Conservation (phyloP, 306 rosid species). For the Cyamopsis tetragonoloba region DNA sequence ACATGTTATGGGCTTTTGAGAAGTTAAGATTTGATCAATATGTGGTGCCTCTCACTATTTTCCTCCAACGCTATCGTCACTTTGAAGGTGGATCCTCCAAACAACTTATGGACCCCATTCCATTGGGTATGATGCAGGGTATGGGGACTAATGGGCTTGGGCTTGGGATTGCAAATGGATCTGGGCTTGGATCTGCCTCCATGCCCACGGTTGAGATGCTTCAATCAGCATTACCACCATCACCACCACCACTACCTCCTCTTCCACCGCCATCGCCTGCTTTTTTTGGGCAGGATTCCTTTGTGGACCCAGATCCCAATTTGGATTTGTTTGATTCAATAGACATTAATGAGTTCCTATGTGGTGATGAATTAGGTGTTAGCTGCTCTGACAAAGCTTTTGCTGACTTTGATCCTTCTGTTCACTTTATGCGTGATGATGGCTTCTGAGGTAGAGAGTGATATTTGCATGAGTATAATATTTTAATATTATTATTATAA, state of each 20-base stretch:
- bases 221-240: neutral
- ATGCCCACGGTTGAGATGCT: neutral
- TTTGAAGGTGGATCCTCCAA: neutral
- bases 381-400: neutral
- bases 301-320: neutral
- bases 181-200: neutral
- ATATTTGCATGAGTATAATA: too few species aligned
- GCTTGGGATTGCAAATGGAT: too few species aligned
- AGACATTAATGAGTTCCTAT: too few species aligned
- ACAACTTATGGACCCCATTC: neutral
- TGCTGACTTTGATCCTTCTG: neutral
- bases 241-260: too few species aligned
- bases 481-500: too few species aligned
- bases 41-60: neutral
- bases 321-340: neutral
- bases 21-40: neutral
- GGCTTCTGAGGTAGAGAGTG: too few species aligned
- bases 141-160: neutral
- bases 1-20: constrained; percentile 10
- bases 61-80: neutral
- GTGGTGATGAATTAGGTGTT: neutral
- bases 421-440: neutral
- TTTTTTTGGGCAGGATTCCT: neutral
- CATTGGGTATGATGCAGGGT: neutral
- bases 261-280: too few species aligned